Conservation (phyloP, 2,329 filamentous ascomycete species). For the Cercospora citrullina region DNA sequence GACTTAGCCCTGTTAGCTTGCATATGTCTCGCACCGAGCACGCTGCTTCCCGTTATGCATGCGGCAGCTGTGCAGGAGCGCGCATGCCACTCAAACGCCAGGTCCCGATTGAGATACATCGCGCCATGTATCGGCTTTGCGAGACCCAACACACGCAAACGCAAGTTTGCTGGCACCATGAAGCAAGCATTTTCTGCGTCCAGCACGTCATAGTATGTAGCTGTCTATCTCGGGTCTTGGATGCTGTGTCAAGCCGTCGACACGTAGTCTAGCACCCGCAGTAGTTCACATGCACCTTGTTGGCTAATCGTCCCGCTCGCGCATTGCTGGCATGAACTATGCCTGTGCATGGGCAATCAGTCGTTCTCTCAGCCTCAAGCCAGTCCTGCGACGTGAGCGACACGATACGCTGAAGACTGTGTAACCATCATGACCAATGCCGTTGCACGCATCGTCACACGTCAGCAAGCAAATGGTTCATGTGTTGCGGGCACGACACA, state of each 20-base stretch:
- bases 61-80: constrained; percentile 3
- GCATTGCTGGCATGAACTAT: constrained; percentile 28
- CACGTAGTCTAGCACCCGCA: constrained; percentile 23
- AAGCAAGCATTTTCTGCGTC: constrained; percentile 21
- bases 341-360: constrained; percentile 23
- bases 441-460: constrained; percentile 14
- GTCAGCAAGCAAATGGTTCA: constrained; percentile 14
- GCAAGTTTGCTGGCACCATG: constrained; percentile 22
- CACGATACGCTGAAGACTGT: constrained; percentile 23
- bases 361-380: background rate
- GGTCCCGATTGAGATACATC: constrained; percentile 11
- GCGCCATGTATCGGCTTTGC: constrained; percentile 10
- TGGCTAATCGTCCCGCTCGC: constrained; percentile 18
- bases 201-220: constrained; percentile 23
- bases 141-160: constrained; percentile 17
- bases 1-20: constrained; percentile 3
- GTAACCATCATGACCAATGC: constrained; percentile 16
- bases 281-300: constrained; percentile 26
- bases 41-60: constrained; percentile 9
- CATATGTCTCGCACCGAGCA: constrained; percentile 8
- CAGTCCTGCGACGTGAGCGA: background rate
- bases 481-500: constrained; percentile 18
- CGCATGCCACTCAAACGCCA: constrained; percentile 13
- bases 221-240: constrained; percentile 17
- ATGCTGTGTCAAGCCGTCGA: constrained; percentile 19